phyloP scores from a whole-genome alignment of 768 basidiomycete species.

The Rhizopogon vinicolor region DNA sequence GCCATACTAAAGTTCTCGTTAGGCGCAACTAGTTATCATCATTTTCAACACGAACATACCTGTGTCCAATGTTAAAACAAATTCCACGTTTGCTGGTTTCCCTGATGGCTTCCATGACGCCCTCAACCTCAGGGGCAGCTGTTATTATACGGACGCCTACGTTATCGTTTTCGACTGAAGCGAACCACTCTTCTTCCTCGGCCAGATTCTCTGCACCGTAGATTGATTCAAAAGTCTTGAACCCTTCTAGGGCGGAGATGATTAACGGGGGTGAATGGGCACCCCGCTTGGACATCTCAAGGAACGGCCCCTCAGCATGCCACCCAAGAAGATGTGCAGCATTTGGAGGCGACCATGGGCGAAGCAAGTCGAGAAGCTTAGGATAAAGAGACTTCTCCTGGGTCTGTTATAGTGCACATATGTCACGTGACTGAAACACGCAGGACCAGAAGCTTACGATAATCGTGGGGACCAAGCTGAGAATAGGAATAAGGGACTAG shows the following conservation, averaged over 20 bases:
- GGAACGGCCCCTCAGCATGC: conserved; percentile 90
- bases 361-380: conserved; percentile 60
- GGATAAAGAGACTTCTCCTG: conserved; percentile 76
- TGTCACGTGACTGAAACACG: neutral
- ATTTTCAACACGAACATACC: conserved; percentile 35
- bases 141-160: conserved; percentile 78
- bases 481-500: conserved; percentile 22
- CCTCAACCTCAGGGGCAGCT: conserved; percentile 80
- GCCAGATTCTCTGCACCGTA: conserved; percentile 67
- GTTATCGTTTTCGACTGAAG: conserved; percentile 31
- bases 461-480: conserved; percentile 58
- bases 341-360: conserved; percentile 55
- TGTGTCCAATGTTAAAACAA: conserved; percentile 86
- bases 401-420: conserved; percentile 41
- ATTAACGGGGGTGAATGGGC: conserved; percentile 74
- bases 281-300: conserved; percentile 77
- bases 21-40: neutral
- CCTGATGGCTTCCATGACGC: conserved; percentile 68
- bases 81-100: conserved; percentile 62
- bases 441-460: conserved; percentile 45
- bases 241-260: conserved; percentile 55
- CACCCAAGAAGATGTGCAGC: conserved; percentile 81
- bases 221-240: conserved; percentile 64
- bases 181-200: conserved; percentile 64
- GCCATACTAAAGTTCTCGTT: conserved; percentile 50